Percentiles rank a stretch among this genome's conserved stretches.
Conservation (phyloP, 179 eudicot genomes). For the Spergularia azorica region DNA sequence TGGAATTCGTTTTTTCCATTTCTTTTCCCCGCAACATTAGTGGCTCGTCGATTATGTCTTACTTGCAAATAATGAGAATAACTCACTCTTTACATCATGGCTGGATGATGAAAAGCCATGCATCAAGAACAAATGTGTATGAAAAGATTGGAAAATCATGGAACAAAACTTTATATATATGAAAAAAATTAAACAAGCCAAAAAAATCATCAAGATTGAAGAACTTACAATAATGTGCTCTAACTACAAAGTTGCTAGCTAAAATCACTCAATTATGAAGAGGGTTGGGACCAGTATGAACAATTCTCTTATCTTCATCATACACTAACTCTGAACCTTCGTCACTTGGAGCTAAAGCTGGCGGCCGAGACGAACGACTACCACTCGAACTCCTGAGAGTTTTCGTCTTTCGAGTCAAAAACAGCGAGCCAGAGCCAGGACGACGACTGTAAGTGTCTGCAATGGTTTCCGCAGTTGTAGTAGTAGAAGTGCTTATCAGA, state of each 20-base stretch:
- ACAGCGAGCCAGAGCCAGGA: background rate
- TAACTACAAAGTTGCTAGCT: too few relatives aligned
- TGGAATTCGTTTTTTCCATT: too few relatives aligned
- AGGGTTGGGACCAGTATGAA: slow-evolving; percentile 71
- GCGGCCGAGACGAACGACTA: background rate
- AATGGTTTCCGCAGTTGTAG: too few relatives aligned
- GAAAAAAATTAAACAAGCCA: too few relatives aligned
- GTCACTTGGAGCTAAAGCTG: background rate
- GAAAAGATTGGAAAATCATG: too few relatives aligned
- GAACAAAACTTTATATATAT: too few relatives aligned
- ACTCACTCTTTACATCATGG: too few relatives aligned
- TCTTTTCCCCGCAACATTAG: too few relatives aligned
- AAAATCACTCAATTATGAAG: slow-evolving; percentile 48
- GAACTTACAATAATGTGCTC: background rate
- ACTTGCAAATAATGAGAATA: too few relatives aligned
- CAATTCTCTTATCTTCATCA: slow-evolving; percentile 49
- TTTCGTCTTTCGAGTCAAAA: slow-evolving; percentile 34
- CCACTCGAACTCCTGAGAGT: slow-evolving; percentile 22
- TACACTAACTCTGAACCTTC: slow-evolving; percentile 15
- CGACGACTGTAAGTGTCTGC: background rate
- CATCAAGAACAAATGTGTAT: too few relatives aligned
- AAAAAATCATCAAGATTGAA: background rate
- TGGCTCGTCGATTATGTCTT: too few relatives aligned
- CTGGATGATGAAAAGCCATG: too few relatives aligned
- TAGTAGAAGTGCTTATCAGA: slow-evolving; percentile 1